phyloP scores from a whole-genome alignment of 192 early-diverging fungal genomes.

The Backusella luteola region DNA sequence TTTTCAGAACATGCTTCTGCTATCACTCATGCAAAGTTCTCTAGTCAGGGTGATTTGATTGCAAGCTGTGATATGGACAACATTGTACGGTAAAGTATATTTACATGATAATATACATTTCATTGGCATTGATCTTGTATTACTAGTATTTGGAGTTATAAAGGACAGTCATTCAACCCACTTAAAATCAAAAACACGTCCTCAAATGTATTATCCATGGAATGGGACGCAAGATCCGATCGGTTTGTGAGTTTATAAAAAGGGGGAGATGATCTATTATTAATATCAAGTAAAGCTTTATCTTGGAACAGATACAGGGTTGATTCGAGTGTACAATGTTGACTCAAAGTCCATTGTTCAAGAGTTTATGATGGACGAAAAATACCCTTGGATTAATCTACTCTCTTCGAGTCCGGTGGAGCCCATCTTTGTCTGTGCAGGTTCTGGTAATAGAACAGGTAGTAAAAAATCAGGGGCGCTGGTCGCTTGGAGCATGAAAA shows the following conservation, averaged over 20 bases:
- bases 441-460: constrained; percentile 28
- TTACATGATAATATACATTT: background rate
- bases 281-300: constrained; percentile 35
- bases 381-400: constrained; percentile 47
- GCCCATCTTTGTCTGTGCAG: constrained; percentile 52
- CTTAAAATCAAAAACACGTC: constrained; percentile 36
- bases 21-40: constrained; percentile 55
- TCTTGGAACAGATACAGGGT: constrained; percentile 48
- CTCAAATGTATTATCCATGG: constrained; percentile 39
- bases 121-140: too few species aligned
- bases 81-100: constrained; percentile 48
- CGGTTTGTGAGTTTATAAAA: constrained; percentile 32
- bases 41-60: constrained; percentile 53
- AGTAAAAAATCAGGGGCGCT: constrained; percentile 35
- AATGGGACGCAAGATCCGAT: constrained; percentile 50
- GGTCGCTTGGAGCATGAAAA: constrained; percentile 55
- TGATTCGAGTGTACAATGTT: constrained; percentile 53
- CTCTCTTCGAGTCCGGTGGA: constrained; percentile 54
- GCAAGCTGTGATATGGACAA: constrained; percentile 64
- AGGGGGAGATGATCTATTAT: background rate
- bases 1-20: constrained; percentile 60
- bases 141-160: constrained; percentile 43
- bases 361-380: constrained; percentile 47
- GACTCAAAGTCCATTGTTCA: constrained; percentile 56
- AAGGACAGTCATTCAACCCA: constrained; percentile 31